Evolutionary conservation across 2,329 filamentous ascomycete genomes (phyloP), one percentile per base, ranked within the genome.

Genomic region (Claviceps sp.): DNA sequence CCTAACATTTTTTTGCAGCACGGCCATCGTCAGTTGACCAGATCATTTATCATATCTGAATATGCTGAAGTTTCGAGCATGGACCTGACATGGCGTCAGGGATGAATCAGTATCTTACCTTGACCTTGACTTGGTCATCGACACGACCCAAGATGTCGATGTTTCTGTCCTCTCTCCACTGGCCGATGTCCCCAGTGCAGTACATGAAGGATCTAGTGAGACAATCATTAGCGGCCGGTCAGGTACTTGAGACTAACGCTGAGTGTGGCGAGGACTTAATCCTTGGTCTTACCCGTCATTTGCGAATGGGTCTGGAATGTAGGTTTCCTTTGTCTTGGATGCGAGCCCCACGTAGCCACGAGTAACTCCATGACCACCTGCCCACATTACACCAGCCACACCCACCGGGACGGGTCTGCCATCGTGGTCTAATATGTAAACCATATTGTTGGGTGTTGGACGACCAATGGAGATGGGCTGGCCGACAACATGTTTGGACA

Each of bases 61-160:
- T 1, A 34, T 34, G 30, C 30, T 11, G 9, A 9, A 34, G 3
- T 8, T 9, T 36, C 46, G 38, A 52, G 43, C 42, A 36, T 50
- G 38, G 5, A 24, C 6, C 16, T 38, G 14, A 47, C 9, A 20
- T 47, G 20, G n/a, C 20, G 37, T 52, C 24, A 42, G 47, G 30
- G 22, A 1, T 48, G 47, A 14, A 22, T 36, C 51, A 20, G 14
- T n/a, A 56, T 43, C 57, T 48, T 61, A 72, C 71, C 64, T 79
- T 78, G 59, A 82, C 72, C 63, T 82, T 82, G 54, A 82, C 74
- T 59, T 82, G 79, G 54, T 81, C 78, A 57, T 82, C 79, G n/a
- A 69, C 69, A 38, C 78, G 72, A 3, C 79, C 78, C 37, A 79
- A 70, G 22, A 75, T 77, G 44, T 78, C 70, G 40, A 82, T 66